Evolutionary conservation across 495 filamentous ascomycete species (phyloP).

Genomic region (Daldinia bambusicola): DNA sequence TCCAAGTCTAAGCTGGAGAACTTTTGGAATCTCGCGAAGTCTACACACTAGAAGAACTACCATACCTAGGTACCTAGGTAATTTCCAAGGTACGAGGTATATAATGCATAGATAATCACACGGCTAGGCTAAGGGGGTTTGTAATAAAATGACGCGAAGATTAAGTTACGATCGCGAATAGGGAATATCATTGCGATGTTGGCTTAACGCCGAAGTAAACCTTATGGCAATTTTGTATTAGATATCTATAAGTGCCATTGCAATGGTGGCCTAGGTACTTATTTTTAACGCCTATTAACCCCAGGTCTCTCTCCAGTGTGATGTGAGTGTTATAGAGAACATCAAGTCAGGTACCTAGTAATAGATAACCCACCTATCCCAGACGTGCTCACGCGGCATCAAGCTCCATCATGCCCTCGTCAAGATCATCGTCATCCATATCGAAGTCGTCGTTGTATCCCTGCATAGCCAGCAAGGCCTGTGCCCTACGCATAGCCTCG

Average conservation of each 20-base stretch:
- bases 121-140: constrained; percentile 16
- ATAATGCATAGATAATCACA: constrained; percentile 11
- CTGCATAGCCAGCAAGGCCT: constrained; percentile 31
- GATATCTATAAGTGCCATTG: background rate
- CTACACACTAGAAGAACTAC: constrained; percentile 28
- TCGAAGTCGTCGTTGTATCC: constrained; percentile 63
- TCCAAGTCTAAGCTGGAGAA: constrained; percentile 88
- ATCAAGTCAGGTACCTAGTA: background rate
- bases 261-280: background rate
- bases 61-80: too few species aligned
- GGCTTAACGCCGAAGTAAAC: background rate
- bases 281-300: constrained; percentile 10
- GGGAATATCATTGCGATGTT: background rate
- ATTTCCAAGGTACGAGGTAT: background rate
- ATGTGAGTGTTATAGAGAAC: constrained; percentile 13
- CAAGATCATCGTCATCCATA: constrained; percentile 67
- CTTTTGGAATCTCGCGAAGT: constrained; percentile 94
- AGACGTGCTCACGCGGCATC: constrained; percentile 41
- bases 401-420: constrained; percentile 73
- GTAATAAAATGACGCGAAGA: constrained; percentile 21
- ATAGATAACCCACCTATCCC: background rate
- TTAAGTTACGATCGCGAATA: background rate
- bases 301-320: constrained; percentile 6
- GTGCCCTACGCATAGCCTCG: constrained; percentile 34
- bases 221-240: background rate